Conservation (phyloP, 1,284 basidiomycete genomes). For the Inonotus obliquus region DNA sequence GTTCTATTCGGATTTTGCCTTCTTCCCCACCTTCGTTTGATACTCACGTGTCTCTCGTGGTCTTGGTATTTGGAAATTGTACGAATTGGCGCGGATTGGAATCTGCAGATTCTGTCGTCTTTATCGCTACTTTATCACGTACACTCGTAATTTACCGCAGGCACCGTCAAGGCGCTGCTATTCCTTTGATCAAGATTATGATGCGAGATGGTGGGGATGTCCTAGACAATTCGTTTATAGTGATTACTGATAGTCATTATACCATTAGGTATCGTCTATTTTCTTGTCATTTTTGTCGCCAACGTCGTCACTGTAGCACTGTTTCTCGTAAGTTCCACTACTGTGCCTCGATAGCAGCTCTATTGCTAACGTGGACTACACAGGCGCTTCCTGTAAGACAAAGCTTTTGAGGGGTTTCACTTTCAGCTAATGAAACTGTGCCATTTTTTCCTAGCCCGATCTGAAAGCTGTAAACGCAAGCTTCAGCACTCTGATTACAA, state of each 20-base stretch:
- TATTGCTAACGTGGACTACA: no score
- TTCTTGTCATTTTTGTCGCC: conserved; percentile 15
- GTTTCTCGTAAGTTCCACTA: conserved; percentile 10
- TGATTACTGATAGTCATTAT: no score
- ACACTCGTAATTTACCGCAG: conserved; percentile 13
- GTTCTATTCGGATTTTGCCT: neutral
- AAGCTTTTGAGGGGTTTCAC: neutral
- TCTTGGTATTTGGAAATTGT: neutral
- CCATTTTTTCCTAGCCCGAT: conserved; percentile 3
- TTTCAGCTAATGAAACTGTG: neutral
- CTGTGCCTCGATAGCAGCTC: no score
- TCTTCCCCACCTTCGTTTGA: neutral
- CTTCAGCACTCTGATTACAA: conserved; percentile 18
- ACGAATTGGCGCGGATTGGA: neutral
- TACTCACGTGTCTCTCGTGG: neutral
- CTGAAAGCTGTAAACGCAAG: conserved; percentile 17
- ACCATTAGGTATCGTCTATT: conserved; percentile 15
- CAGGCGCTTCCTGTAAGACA: conserved; percentile 15
- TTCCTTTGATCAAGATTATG: conserved; percentile 17
- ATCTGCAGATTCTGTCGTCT: conserved; percentile 10
- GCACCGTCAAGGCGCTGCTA: conserved; percentile 14
- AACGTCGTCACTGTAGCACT: conserved; percentile 14
- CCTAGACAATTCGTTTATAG: no score
- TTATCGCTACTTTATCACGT: conserved; percentile 15
- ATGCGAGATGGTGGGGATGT: conserved; percentile 15